Conservation (phyloP, 805 yeast species). For the Metschnikowia shivogae region DNA sequence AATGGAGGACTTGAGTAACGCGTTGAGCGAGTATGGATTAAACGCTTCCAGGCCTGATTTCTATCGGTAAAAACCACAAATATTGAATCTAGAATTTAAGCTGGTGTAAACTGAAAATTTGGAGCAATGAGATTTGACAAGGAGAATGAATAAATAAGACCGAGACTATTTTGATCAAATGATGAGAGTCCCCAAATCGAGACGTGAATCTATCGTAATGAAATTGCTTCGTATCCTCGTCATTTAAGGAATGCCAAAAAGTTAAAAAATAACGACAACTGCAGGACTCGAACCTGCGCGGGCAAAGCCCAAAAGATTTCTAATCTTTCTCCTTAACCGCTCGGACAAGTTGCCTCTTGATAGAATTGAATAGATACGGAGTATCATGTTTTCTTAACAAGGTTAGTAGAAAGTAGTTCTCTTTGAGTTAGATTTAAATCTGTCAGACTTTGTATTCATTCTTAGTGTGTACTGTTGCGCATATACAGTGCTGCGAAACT, state of each 20-base stretch:
- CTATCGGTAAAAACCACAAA: conserved; percentile 51
- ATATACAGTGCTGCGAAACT: too few relatives aligned
- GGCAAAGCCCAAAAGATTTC: conserved; percentile 73
- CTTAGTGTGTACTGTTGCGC: too few relatives aligned
- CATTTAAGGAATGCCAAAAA: neutral
- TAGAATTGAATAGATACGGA: neutral
- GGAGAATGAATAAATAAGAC: neutral
- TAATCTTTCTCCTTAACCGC: conserved; percentile 77
- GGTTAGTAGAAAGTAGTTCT: too few relatives aligned
- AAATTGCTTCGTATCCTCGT: too few relatives aligned
- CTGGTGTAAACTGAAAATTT: neutral
- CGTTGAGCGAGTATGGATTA: conserved; percentile 87
- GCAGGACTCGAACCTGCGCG: conserved; percentile 81
- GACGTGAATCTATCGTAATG: too few relatives aligned
- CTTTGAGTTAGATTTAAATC: too few relatives aligned
- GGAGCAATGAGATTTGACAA: neutral
- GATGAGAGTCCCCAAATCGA: too few relatives aligned
- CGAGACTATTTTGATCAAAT: too few relatives aligned
- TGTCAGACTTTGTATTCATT: too few relatives aligned
- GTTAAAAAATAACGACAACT: conserved; percentile 52
- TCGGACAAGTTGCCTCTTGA: conserved; percentile 58
- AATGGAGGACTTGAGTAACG: conserved; percentile 89
- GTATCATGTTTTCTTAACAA: too few relatives aligned
- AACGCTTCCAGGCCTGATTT: conserved; percentile 91
- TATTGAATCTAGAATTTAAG: too few relatives aligned